Evolutionary conservation across 805 yeast genomes (phyloP).

Genomic region (Jamesozyma rosinii): DNA sequence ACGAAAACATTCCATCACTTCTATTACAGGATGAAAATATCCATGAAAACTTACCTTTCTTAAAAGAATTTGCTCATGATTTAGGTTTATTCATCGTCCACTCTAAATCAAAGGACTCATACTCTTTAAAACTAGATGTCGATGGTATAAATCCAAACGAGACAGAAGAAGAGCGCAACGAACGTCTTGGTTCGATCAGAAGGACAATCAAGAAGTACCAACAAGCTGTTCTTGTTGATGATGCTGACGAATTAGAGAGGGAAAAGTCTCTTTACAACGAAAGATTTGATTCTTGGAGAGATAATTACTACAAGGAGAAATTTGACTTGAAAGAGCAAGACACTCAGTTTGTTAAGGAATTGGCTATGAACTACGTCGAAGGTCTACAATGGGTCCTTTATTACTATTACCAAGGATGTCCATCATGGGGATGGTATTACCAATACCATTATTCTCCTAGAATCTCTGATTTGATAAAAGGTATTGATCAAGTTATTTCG

Average conservation of each 20-base stretch:
- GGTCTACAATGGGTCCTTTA: constrained; percentile 95
- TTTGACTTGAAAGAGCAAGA: constrained; percentile 41
- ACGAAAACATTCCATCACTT: constrained; percentile 35
- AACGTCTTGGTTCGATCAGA: constrained; percentile 43
- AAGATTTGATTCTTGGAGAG: constrained; percentile 76
- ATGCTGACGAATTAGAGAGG: constrained; percentile 39
- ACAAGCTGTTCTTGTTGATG: constrained; percentile 49
- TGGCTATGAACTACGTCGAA: constrained; percentile 76
- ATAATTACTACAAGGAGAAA: constrained; percentile 75
- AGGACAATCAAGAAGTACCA: constrained; percentile 56
- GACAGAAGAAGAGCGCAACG: constrained; percentile 53
- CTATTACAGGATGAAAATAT: constrained; percentile 30
- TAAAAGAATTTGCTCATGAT: constrained; percentile 57
- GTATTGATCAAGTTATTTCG: constrained; percentile 52
- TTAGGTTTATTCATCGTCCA: constrained; percentile 59
- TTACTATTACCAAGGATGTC: constrained; percentile 83
- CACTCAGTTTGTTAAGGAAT: constrained; percentile 49
- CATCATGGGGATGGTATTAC: constrained; percentile 95
- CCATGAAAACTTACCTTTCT: constrained; percentile 44
- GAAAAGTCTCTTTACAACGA: constrained; percentile 58
- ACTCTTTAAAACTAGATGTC: constrained; percentile 54
- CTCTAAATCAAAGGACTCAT: constrained; percentile 46
- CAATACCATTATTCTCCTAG: constrained; percentile 89
- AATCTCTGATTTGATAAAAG: constrained; percentile 74
- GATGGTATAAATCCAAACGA: constrained; percentile 67